Conservation (phyloP, 306 rosid genomes). For the Pachyrhizus erosus region DNA sequence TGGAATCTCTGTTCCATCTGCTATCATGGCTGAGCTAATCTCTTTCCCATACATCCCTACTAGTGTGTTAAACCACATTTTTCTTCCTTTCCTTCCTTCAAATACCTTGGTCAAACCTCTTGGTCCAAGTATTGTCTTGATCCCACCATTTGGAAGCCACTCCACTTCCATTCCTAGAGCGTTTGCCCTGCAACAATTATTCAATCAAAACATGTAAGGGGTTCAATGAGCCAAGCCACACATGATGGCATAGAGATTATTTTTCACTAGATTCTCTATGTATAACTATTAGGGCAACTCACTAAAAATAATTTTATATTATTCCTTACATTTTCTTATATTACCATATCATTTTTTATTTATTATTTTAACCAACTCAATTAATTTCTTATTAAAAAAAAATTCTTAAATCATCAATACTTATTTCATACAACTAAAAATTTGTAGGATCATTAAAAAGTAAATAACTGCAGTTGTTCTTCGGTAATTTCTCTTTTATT, state of each 20-base stretch:
- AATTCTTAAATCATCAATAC: too few species aligned
- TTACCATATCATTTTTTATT: too few species aligned
- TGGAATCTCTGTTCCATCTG: constrained; percentile 74
- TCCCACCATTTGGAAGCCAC: constrained; percentile 71
- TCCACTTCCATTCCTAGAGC: constrained; percentile 81
- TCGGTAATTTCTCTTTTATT: too few species aligned
- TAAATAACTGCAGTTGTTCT: too few species aligned
- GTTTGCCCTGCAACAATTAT: constrained; percentile 55
- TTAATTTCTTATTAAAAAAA: too few species aligned
- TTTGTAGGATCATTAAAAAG: too few species aligned
- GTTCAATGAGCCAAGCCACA: constrained; percentile 6
- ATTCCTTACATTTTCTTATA: too few species aligned
- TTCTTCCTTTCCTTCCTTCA: constrained; percentile 81
- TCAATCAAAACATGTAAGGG: background rate
- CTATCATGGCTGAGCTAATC: constrained; percentile 78
- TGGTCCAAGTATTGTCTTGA: constrained; percentile 66
- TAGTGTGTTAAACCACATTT: constrained; percentile 84
- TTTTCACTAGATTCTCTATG: background rate
- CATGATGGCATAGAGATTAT: background rate
- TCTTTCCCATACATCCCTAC: constrained; percentile 91
- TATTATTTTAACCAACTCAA: too few species aligned
- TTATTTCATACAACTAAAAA: too few species aligned
- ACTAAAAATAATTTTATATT: too few species aligned
- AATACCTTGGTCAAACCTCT: constrained; percentile 69
- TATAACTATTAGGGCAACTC: too few species aligned